These are phyloP conservation scores for Fusarium scirpi DNA, from an alignment of 2,329 filamentous ascomycete genomes.

Conservation along the genomic window DNA sequence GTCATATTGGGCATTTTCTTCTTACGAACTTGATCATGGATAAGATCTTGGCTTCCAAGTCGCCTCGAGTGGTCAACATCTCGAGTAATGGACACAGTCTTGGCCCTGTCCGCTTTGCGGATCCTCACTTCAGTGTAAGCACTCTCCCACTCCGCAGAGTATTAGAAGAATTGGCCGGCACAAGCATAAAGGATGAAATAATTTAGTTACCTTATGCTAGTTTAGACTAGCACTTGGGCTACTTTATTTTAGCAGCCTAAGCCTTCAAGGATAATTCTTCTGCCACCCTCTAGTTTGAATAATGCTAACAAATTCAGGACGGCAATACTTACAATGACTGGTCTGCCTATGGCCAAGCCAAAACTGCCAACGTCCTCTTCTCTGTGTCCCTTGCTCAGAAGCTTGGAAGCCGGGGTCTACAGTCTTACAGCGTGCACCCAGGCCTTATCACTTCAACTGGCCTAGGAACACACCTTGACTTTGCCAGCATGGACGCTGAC, in stretches of 20 bases:
- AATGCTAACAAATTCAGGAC: conserved; percentile 45
- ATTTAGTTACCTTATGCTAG: too few relatives aligned
- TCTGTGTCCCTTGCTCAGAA: conserved; percentile 49
- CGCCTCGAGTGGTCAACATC: conserved; percentile 57
- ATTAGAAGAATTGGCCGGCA: too few relatives aligned
- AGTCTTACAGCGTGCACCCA: conserved; percentile 52
- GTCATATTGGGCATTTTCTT: conserved; percentile 61
- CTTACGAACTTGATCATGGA: conserved; percentile 59
- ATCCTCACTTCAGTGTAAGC: conserved; percentile 50
- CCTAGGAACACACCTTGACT: conserved; percentile 42
- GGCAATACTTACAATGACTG: conserved; percentile 50
- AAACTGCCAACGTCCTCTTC: conserved; percentile 55
- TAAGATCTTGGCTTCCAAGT: conserved; percentile 54
- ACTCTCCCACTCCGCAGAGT: not conserved
- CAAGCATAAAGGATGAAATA: too few relatives aligned
- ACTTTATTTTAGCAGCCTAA: too few relatives aligned
- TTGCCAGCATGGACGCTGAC: conserved; percentile 26
- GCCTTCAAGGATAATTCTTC: too few relatives aligned
- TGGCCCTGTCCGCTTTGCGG: conserved; percentile 50
- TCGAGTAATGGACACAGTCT: conserved; percentile 50
- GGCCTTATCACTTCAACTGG: conserved; percentile 46
- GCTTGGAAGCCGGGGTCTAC: conserved; percentile 47
- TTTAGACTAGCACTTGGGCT: too few relatives aligned
- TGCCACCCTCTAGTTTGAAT: not conserved
- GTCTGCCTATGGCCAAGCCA: conserved; percentile 54